Base-by-base conservation (phyloP, 805 yeast species). In the Candida verbasci region DNA sequence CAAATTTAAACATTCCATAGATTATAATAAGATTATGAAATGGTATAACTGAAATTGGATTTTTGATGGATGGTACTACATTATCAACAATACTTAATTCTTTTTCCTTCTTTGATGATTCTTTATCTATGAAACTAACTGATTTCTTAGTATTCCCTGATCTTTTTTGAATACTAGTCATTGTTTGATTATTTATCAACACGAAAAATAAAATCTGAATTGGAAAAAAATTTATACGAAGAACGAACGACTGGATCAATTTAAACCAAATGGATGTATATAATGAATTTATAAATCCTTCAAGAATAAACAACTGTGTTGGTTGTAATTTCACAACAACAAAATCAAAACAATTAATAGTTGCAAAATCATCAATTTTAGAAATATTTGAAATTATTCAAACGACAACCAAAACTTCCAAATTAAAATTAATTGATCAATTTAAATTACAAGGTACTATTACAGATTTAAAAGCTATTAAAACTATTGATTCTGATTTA, bases 231-330 rank as follows among this genome's bases (percentile, higher is more conserved):
- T n/a, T n/a, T n/a, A n/a, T n/a, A 10, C 28, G 8, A 25, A 25
- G 4, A 5, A 29, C 4, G 17, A n/a, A n/a, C n/a, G n/a, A n/a
- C n/a, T n/a, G n/a, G n/a, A n/a, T n/a, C n/a, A n/a, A n/a, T n/a
- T n/a, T n/a, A n/a, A n/a, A 10, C 4, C 21, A 23, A 16, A 87
- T 87, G 96, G 86, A 86, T 49, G 82, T 83, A 11, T 85, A 83
- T 56, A 78, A 82, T 45, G 87, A 84, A 55, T 69, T 87, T 46
- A 69, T 84, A 32, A 83, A 77, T 46, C 94, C 96, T 2, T 68
- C 94, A 2, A 74, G 79, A 46, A 86, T 85, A 25, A 57, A 81
- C n/a, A 76, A 75, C 42, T 69, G 82, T 31, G 44, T 79, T 17
- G 63, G 76, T 6, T 75, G 82, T 31, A 56, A 74, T 43, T 73